Base-by-base conservation (phyloP, 2,329 filamentous ascomycete genomes). In the Pseudogymnoascus sp. region DNA sequence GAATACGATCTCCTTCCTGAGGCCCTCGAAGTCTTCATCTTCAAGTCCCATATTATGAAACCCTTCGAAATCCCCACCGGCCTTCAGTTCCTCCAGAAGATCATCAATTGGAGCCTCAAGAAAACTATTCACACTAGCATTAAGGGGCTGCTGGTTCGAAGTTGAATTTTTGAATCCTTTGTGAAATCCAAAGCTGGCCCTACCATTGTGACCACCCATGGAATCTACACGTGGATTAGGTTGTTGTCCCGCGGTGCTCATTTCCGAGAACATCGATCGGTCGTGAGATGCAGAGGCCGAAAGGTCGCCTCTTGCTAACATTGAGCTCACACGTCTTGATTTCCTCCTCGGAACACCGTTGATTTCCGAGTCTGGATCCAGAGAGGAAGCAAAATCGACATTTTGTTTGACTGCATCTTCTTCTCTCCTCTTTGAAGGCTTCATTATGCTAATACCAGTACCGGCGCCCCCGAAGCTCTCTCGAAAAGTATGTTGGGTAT, bases 291-390 rank as follows among this genome's bases (percentile, higher is more conserved):
- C 59, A 14, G 88, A 94, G 8, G 90, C 88, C 0, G 91, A 93
- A 18, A 97, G 78, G 72, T 97, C 93, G 33, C 90, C 89, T 70
- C 93, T 83, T 14, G 92, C 92, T 62, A 97, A 80, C 76, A 96
- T 83, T 14, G 93, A 97, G 77, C 94, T 99, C 25, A 97, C 89
- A 60, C 94, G 85, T 47, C 94, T 85, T 16, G 85, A 88, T 65
- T 84, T 84, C 64, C 84, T 79, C 61, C 84, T 77, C 0, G 80
- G 81, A 11, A 79, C 78, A 14, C 80, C 78, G n/a, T 74, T 72
- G 10, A 77, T 79, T 63, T 82, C 78, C 61, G 81, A 82, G 63
- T 91, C 88, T 44, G 89, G 83, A 63, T 90, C 89, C n/a, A 93
- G 76, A 0, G 88, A 84, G 2, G 88, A 82, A 2, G 87, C 88